Percentiles rank a stretch among this genome's conserved stretches.
These are phyloP conservation scores for Talaromyces liani DNA, from an alignment of 495 filamentous ascomycete genomes.

Conservation along the genomic window DNA sequence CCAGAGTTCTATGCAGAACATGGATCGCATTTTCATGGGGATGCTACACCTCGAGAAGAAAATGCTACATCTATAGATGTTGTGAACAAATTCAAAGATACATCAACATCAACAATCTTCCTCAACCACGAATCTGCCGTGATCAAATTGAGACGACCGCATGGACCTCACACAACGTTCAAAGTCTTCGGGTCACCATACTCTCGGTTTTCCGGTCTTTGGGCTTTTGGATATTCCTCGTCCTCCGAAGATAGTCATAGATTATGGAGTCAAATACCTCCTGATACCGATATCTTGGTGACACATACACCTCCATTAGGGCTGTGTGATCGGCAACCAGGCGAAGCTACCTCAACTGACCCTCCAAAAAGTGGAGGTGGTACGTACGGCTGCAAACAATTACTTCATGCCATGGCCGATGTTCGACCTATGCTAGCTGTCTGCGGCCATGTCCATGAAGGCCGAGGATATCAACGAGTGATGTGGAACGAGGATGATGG, in stretches of 20 bases:
- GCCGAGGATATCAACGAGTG: slow-evolving; percentile 38
- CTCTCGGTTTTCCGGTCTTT: slow-evolving; percentile 53
- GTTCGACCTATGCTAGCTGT: slow-evolving; percentile 37
- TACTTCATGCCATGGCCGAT: slow-evolving; percentile 28
- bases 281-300: slow-evolving; percentile 38
- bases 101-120: slow-evolving; percentile 37
- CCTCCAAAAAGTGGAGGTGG: slow-evolving; percentile 13
- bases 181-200: slow-evolving; percentile 72
- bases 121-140: slow-evolving; percentile 55
- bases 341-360: neutral
- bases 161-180: slow-evolving; percentile 59
- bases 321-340: slow-evolving; percentile 29
- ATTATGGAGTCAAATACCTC: slow-evolving; percentile 42
- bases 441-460: slow-evolving; percentile 46
- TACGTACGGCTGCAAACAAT: slow-evolving; percentile 30
- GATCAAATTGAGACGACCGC: slow-evolving; percentile 47
- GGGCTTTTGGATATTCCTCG: slow-evolving; percentile 62
- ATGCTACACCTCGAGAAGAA: slow-evolving; percentile 36
- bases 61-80: slow-evolving; percentile 48
- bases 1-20: slow-evolving; percentile 50
- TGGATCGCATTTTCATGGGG: slow-evolving; percentile 50
- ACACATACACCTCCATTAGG: slow-evolving; percentile 43
- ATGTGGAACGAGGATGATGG: slow-evolving; percentile 21
- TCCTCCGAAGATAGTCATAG: slow-evolving; percentile 29
- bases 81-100: slow-evolving; percentile 39